A percentile compares a stretch with the other conserved stretches of the same genome.
These are phyloP conservation scores for Salix udensis DNA, from an alignment of 345 rosid species.

Conservation along the genomic window DNA sequence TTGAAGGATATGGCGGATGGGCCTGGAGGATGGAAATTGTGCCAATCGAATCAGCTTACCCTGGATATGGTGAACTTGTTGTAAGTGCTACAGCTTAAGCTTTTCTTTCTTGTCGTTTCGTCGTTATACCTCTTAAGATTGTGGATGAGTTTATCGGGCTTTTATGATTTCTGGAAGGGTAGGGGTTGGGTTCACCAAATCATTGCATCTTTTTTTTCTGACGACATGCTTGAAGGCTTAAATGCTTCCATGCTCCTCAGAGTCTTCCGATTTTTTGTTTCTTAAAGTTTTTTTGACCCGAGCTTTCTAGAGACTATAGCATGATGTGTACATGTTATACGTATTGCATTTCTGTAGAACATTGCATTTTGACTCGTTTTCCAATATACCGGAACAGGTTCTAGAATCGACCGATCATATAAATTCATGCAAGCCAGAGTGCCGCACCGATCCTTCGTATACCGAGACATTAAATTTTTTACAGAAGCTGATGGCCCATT, in stretches of 20 bases:
- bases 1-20: constrained; percentile 99
- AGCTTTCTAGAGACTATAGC: neutral
- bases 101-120: neutral
- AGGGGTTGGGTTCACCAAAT: neutral
- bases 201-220: neutral
- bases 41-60: constrained; percentile 92
- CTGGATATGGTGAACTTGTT: constrained; percentile 94
- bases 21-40: constrained; percentile 94
- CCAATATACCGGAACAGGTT: constrained; percentile 48
- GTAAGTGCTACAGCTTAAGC: constrained; percentile 42
- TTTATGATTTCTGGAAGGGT: neutral
- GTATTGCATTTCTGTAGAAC: neutral
- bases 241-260: neutral
- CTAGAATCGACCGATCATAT: constrained; percentile 91
- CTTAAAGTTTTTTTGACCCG: neutral
- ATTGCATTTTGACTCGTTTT: neutral
- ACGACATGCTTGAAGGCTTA: neutral
- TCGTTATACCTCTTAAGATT: neutral
- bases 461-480: constrained; percentile 63
- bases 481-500: constrained; percentile 50
- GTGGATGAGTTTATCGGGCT: neutral
- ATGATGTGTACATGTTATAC: neutral
- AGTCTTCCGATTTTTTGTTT: too few species aligned
- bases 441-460: constrained; percentile 76
- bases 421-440: constrained; percentile 91